Conservation (phyloP, 1,139 yeast genomes). For the Pichia cactophila region DNA sequence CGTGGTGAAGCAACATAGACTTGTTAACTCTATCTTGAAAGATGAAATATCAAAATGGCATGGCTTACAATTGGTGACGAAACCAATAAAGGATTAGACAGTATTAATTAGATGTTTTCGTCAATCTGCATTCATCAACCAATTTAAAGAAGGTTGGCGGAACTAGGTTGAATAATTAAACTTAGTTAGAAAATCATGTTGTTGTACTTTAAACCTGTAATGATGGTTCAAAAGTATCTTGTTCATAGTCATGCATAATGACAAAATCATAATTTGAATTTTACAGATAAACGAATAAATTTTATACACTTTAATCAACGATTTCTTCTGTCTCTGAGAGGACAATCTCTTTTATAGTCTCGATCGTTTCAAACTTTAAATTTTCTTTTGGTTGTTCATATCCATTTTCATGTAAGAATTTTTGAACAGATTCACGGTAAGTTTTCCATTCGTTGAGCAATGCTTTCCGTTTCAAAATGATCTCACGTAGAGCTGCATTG, state of each 20-base stretch:
- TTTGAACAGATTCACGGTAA: slow-evolving; percentile 59
- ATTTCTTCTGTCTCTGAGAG: slow-evolving; percentile 76
- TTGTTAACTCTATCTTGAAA: slow-evolving; percentile 73
- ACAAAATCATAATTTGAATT: no score
- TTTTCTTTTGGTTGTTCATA: slow-evolving; percentile 29
- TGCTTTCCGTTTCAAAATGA: slow-evolving; percentile 77
- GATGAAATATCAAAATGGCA: slow-evolving; percentile 93
- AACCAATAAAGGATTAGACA: slow-evolving; percentile 27
- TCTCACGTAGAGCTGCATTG: slow-evolving; percentile 83
- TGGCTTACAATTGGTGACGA: slow-evolving; percentile 81
- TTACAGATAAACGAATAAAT: neutral
- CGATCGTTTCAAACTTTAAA: slow-evolving; percentile 57
- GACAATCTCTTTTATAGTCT: slow-evolving; percentile 59
- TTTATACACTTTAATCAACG: slow-evolving; percentile 34
- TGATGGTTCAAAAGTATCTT: no score
- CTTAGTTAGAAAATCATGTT: no score
- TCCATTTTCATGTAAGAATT: slow-evolving; percentile 32
- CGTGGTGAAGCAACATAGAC: slow-evolving; percentile 84
- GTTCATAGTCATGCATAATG: no score
- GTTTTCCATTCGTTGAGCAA: slow-evolving; percentile 79
- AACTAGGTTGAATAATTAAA: no score
- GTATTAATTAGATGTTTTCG: neutral
- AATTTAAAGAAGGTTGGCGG: no score
- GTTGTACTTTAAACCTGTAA: no score
- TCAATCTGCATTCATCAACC: no score